Conservation (phyloP, 139 green algal genomes). For the Limnomonas spitsbergensis region DNA sequence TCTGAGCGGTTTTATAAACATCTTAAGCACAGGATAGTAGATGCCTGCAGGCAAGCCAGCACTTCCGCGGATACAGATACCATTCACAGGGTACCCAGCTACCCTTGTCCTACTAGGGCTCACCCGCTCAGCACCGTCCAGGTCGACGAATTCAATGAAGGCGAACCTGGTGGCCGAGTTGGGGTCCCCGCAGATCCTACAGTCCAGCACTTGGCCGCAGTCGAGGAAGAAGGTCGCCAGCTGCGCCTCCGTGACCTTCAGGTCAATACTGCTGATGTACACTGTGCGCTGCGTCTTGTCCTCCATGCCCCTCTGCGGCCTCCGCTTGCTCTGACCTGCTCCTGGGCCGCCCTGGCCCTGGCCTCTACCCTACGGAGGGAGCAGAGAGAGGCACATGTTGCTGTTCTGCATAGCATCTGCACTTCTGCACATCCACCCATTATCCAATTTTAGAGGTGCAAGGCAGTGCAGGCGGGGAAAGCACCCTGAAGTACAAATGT, state of each 20-base stretch:
- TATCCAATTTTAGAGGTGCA: too few relatives aligned
- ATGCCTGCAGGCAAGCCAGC: too few relatives aligned
- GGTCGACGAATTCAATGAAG: slow-evolving; percentile 85
- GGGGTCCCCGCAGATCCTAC: slow-evolving; percentile 90
- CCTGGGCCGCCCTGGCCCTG: not conserved
- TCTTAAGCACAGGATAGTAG: too few relatives aligned
- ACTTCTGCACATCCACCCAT: too few relatives aligned
- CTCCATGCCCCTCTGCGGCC: slow-evolving; percentile 52
- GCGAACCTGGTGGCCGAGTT: slow-evolving; percentile 90
- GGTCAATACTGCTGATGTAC: slow-evolving; percentile 77
- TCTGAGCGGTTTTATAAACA: too few relatives aligned
- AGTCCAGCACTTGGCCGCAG: slow-evolving; percentile 80
- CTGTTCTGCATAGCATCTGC: too few relatives aligned
- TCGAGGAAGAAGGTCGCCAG: slow-evolving; percentile 70
- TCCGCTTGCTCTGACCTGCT: not conserved
- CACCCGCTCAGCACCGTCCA: not conserved
- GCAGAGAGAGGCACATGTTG: too few relatives aligned
- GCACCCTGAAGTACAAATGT: too few relatives aligned
- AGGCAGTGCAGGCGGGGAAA: not conserved
- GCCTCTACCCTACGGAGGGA: too few relatives aligned
- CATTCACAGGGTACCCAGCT: too few relatives aligned
- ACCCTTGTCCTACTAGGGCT: too few relatives aligned
- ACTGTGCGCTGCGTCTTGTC: slow-evolving; percentile 78
- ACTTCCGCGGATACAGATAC: too few relatives aligned
- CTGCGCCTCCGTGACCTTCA: slow-evolving; percentile 69